These are phyloP conservation scores for Penicillium concentricum DNA, from an alignment of 2,329 filamentous ascomycete species.

Conservation along the genomic window DNA sequence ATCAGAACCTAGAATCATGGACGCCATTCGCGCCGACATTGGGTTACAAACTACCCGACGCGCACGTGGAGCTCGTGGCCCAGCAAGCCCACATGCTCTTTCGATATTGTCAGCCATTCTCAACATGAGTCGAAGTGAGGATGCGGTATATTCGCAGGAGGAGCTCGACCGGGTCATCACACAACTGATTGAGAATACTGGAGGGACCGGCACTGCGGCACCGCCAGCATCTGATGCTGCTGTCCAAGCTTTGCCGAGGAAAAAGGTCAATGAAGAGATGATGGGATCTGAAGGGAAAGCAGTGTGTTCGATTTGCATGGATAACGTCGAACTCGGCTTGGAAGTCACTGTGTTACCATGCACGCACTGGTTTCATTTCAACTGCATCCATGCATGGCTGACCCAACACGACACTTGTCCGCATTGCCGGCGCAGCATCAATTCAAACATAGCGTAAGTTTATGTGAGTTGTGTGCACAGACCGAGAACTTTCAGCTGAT, in stretches of 20 bases:
- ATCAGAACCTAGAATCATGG: slow-evolving; percentile 25
- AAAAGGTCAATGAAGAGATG: slow-evolving; percentile 68
- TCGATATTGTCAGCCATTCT: slow-evolving; percentile 46
- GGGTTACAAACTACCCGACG: slow-evolving; percentile 6
- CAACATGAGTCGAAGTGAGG: slow-evolving; percentile 57
- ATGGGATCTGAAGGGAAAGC: slow-evolving; percentile 64
- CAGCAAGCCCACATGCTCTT: slow-evolving; percentile 39
- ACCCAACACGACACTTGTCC: slow-evolving; percentile 91
- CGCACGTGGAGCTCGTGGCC: slow-evolving; percentile 15
- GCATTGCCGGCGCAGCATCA: slow-evolving; percentile 46
- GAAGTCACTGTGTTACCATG: slow-evolving; percentile 79
- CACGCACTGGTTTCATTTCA: slow-evolving; percentile 88
- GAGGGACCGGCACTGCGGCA: slow-evolving; percentile 67
- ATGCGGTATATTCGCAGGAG: slow-evolving; percentile 88
- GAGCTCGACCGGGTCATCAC: slow-evolving; percentile 86
- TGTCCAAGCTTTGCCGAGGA: slow-evolving; percentile 71
- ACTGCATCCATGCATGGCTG: slow-evolving; percentile 80
- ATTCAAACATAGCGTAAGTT: slow-evolving; percentile 26
- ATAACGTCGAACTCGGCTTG: slow-evolving; percentile 70
- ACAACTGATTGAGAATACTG: slow-evolving; percentile 79
- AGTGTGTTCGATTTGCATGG: slow-evolving; percentile 95
- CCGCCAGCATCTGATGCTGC: slow-evolving; percentile 75
- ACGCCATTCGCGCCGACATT: slow-evolving; percentile 28
- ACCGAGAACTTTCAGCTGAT: slow-evolving; percentile 8
- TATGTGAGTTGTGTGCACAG: neutral